Evolutionary conservation across 2,329 filamentous ascomycete species (phyloP), one percentile per base, ranked within the genome.

Genomic region (Aspergillus awamori): DNA sequence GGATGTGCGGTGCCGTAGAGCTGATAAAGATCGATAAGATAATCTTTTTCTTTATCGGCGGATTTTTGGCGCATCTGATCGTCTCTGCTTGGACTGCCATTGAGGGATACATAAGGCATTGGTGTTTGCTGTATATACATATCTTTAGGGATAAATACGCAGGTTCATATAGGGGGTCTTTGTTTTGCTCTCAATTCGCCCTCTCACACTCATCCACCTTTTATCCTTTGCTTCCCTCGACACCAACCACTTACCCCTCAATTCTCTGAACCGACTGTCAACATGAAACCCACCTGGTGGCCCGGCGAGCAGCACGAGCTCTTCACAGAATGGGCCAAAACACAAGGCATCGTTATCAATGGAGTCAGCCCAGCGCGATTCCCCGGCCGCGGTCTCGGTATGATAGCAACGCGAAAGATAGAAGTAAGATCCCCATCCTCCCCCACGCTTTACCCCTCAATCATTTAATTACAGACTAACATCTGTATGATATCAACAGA

Each of bases 371-470:
- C 92, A 5, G 83, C 86, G 43, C 81, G 80, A 41, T 87, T 96
- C 15, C 85, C 88, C 5, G 89, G 88, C 1, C 84, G 90, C 58
- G 93, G 93, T 28, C 84, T 95, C 57, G 93, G 93, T 51, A 87
- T 97, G 59, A 83, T 93, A 54, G 89, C 92, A 5, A 88, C 86
- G 11, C 83, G 84, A 28, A 78, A 83, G 13, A 83, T 95, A 63
- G 79, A 89, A 78, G 90, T 91, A 78, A 70, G 20, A 65, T 24
- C 17, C 38, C 30, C 10, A 26, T 24, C 26, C 43, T 8, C 20
- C 11, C 38, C 38, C n/a, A 22, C 17, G 26, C 47, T 13, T 17
- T 20, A 39, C 39, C 28, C 8, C 20, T 17, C 51, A 41, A 36
- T 53, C 24, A 47, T 22, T 56, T 49, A 59, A 0, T 13, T 15